Conservation (phyloP, 169 alveolate species). For the Cryptosporidium andersoni region DNA sequence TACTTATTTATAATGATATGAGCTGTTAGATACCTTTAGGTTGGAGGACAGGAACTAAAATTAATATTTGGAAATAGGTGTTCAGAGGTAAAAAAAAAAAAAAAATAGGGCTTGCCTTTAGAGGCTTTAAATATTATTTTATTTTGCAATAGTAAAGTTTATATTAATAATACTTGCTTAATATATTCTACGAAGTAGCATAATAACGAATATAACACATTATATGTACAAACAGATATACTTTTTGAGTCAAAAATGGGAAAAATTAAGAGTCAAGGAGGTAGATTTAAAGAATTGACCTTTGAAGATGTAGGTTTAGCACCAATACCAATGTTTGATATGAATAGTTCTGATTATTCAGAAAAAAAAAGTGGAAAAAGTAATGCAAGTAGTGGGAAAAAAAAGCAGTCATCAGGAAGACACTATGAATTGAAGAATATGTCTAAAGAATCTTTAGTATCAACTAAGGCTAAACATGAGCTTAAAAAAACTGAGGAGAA, state of each 20-base stretch:
- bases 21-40: no score
- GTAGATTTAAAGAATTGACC: conserved; percentile 17
- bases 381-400: neutral
- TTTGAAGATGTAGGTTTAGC: conserved; percentile 44
- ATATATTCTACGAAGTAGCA: no score
- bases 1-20: no score
- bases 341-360: conserved; percentile 18
- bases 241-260: neutral
- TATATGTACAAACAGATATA: no score
- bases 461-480: conserved; percentile 5
- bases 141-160: no score
- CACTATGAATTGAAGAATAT: neutral
- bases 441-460: conserved; percentile 1
- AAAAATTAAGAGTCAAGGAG: conserved; percentile 5
- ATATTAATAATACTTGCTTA: no score
- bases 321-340: conserved; percentile 38
- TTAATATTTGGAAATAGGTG: no score
- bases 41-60: no score
- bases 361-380: conserved; percentile 12
- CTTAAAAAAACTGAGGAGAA: neutral
- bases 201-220: no score
- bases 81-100: no score
- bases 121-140: no score
- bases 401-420: neutral
- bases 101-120: no score